Percentiles rank a stretch among this genome's conserved stretches.
phyloP scores from a whole-genome alignment of 495 filamentous ascomycete species.

The Pseudoneurospora amorphoporcata region DNA sequence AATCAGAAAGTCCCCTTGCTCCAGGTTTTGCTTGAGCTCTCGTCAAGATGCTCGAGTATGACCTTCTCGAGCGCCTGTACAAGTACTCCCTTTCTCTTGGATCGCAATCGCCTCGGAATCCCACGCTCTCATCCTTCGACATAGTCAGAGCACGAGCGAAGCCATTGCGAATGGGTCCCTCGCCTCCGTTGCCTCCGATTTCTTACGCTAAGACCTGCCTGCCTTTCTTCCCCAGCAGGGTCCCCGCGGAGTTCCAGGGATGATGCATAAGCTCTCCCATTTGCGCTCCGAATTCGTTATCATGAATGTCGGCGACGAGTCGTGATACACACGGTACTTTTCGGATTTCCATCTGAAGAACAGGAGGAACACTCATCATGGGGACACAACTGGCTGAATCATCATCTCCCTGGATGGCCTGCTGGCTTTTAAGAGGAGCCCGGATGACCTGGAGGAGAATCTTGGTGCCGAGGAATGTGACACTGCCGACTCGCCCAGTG shows the following conservation, averaged over 20 bases:
- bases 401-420: neutral
- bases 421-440: neutral
- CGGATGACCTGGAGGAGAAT: neutral
- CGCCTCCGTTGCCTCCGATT: conserved; percentile 32
- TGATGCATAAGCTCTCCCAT: neutral
- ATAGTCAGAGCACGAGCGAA: conserved; percentile 50
- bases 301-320: neutral
- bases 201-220: too few species aligned
- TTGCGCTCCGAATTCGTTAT: neutral
- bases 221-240: neutral
- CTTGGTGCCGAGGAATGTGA: neutral
- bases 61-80: too few species aligned
- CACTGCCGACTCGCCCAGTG: neutral
- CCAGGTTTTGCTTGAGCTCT: neutral
- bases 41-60: too few species aligned
- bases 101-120: conserved; percentile 72
- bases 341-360: neutral
- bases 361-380: neutral
- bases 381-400: neutral
- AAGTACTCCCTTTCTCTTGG: too few species aligned
- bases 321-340: neutral
- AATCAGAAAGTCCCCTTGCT: neutral
- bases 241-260: neutral
- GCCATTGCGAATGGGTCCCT: conserved; percentile 42
- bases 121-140: conserved; percentile 73